phyloP scores from a whole-genome alignment of 2,329 filamentous ascomycete genomes.

The Pseudogymnoascus sp. region DNA sequence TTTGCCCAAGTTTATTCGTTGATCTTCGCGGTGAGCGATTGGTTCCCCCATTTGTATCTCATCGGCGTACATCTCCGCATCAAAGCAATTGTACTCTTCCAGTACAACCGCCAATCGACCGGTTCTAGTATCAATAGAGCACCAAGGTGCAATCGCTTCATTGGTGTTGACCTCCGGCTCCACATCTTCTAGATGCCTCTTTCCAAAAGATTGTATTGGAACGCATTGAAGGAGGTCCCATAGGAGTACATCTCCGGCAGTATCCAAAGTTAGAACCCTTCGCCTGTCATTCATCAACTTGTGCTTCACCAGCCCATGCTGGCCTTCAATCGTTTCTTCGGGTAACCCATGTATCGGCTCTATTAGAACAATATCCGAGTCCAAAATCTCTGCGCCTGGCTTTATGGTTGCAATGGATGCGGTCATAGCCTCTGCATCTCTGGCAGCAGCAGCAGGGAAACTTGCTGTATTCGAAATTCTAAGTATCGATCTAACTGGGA shows the following conservation, averaged over 20 bases:
- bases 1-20: constrained; percentile 93
- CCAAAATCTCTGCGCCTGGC: constrained; percentile 47
- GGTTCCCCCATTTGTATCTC: constrained; percentile 66
- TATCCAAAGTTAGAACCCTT: constrained; percentile 84
- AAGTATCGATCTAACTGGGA: constrained; percentile 70
- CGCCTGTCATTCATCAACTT: constrained; percentile 84
- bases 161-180: constrained; percentile 76
- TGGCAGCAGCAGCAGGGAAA: constrained; percentile 51
- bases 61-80: constrained; percentile 94
- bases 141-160: constrained; percentile 92
- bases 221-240: constrained; percentile 92
- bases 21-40: constrained; percentile 83
- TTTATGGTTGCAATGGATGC: constrained; percentile 43
- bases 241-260: constrained; percentile 84
- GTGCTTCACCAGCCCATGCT: constrained; percentile 92
- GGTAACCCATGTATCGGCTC: constrained; percentile 61
- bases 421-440: constrained; percentile 49
- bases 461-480: constrained; percentile 76
- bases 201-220: constrained; percentile 86
- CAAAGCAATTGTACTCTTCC: constrained; percentile 93
- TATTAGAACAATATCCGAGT: constrained; percentile 39
- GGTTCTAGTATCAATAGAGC: constrained; percentile 86
- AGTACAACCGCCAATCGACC: constrained; percentile 84
- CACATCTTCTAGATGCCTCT: constrained; percentile 88
- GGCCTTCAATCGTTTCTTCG: constrained; percentile 82